Conservation (phyloP, 2,329 filamentous ascomycete genomes). For the Pestalotiopsis sp. region DNA sequence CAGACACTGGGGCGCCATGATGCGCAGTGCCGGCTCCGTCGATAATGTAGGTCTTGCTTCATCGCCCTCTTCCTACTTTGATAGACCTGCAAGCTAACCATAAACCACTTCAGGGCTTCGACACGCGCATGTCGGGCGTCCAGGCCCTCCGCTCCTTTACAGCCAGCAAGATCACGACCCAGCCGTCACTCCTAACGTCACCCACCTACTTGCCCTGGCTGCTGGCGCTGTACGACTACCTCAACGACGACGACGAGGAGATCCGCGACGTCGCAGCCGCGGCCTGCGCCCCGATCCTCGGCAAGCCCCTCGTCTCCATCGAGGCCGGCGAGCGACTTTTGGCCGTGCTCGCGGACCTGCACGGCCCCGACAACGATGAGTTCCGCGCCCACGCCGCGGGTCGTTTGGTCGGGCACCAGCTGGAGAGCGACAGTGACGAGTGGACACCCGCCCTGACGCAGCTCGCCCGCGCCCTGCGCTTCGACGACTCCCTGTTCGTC, state of each 20-base stretch:
- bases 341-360: constrained; percentile 41
- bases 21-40: constrained; percentile 50
- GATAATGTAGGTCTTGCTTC: constrained; percentile 43
- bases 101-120: constrained; percentile 55
- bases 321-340: constrained; percentile 51
- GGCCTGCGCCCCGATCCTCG: constrained; percentile 50
- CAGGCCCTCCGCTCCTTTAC: constrained; percentile 58
- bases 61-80: neutral
- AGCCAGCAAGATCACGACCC: constrained; percentile 24
- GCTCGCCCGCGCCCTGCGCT: constrained; percentile 48
- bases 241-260: constrained; percentile 93
- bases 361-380: constrained; percentile 29
- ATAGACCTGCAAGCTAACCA: constrained; percentile 7
- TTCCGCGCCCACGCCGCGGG: constrained; percentile 45
- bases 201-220: constrained; percentile 56
- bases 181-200: constrained; percentile 21
- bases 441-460: constrained; percentile 38
- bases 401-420: constrained; percentile 42
- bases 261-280: constrained; percentile 68
- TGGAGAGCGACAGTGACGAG: constrained; percentile 13
- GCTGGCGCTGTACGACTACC: constrained; percentile 71
- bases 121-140: constrained; percentile 64
- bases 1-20: constrained; percentile 50
- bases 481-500: constrained; percentile 75
- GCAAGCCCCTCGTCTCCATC: constrained; percentile 45